Evolutionary conservation across 2,329 filamentous ascomycete genomes (phyloP).

Genomic region (Aspergillus floridensis): DNA sequence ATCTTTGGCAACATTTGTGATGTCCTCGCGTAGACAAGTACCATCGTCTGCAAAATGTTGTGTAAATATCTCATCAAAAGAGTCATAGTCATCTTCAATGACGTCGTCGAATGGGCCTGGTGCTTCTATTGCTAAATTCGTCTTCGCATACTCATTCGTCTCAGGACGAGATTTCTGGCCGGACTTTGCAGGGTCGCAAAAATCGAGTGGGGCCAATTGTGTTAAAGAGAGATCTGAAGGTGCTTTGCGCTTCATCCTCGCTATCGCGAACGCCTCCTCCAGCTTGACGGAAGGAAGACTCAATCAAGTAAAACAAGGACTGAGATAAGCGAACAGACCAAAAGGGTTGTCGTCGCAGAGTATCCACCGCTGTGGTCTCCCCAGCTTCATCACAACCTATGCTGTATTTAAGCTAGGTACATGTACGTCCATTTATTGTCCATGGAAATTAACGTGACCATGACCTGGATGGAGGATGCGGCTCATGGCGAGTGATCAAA

Average conservation of each 20-base stretch:
- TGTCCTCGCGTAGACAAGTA: not conserved
- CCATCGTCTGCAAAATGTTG: slow-evolving; percentile 30
- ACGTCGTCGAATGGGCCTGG: slow-evolving; percentile 28
- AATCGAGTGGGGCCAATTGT: slow-evolving; percentile 38
- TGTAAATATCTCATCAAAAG: slow-evolving; percentile 37
- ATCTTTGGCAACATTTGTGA: slow-evolving; percentile 7
- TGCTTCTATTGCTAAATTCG: not conserved
- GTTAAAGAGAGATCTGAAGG: not conserved
- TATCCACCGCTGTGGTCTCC: too few species aligned
- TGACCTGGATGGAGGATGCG: not conserved
- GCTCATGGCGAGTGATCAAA: too few species aligned
- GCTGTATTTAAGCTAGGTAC: too few species aligned
- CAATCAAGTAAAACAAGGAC: too few species aligned
- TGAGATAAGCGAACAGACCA: not conserved
- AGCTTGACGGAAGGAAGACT: not conserved
- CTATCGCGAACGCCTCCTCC: not conserved
- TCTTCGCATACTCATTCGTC: slow-evolving; percentile 22
- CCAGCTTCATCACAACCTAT: too few species aligned
- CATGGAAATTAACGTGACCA: not conserved
- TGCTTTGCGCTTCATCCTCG: slow-evolving; percentile 3
- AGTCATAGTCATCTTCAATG: slow-evolving; percentile 43
- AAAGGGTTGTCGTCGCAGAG: not conserved
- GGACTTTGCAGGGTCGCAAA: slow-evolving; percentile 40
- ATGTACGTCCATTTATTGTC: not conserved
- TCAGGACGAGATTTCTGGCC: slow-evolving; percentile 37